Evolutionary conservation across 208 protist species (phyloP).

Genomic region (Trichomonas vaginalis): DNA sequence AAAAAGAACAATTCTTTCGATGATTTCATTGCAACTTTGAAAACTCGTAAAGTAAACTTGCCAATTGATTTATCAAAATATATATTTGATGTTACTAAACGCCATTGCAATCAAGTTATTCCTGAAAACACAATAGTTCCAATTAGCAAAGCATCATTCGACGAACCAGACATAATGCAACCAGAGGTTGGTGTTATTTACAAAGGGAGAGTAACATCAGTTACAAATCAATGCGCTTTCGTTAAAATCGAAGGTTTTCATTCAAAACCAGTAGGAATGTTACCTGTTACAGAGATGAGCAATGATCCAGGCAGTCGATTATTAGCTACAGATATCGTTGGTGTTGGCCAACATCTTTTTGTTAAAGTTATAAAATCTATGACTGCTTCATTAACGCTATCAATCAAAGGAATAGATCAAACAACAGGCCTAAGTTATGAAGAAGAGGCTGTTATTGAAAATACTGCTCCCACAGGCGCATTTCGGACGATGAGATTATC

Average conservation of each 20-base stretch:
- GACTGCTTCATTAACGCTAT: neutral
- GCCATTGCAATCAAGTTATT: neutral
- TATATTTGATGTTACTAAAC: neutral
- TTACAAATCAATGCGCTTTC: neutral
- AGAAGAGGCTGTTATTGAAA: neutral
- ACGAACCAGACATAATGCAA: neutral
- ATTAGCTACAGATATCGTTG: neutral
- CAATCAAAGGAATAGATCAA: neutral
- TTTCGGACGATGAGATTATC: neutral
- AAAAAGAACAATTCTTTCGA: neutral
- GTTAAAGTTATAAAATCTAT: neutral
- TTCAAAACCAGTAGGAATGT: neutral
- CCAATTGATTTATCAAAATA: constrained; percentile 12
- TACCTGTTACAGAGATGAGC: neutral
- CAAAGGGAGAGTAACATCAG: neutral
- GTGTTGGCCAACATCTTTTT: neutral
- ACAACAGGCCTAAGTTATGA: neutral
- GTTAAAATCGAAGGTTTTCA: neutral
- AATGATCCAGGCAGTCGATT: neutral
- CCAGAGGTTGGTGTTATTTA: neutral
- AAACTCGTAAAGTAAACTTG: neutral
- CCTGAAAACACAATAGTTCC: neutral
- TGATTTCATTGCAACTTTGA: neutral
- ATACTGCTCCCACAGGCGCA: neutral
- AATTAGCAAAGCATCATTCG: neutral